phyloP scores from a whole-genome alignment of 192 early-diverging fungal genomes.

The Umbelopsis sp. region DNA sequence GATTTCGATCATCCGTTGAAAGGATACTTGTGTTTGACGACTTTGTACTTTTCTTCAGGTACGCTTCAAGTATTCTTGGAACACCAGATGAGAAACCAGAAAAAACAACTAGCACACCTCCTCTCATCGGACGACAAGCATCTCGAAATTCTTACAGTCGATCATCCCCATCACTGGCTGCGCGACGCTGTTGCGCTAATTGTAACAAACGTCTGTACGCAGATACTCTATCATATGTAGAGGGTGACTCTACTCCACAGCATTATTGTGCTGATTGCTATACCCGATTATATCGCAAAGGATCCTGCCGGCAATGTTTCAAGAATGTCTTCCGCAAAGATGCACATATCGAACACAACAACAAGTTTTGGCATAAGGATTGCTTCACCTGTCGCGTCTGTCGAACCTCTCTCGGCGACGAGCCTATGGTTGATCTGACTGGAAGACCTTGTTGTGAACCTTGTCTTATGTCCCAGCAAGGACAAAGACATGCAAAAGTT shows the following conservation, averaged over 20 bases:
- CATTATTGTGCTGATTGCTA: constrained; percentile 27
- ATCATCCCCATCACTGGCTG: constrained; percentile 9
- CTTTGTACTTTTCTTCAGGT: constrained; percentile 4
- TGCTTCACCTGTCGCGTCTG: constrained; percentile 53
- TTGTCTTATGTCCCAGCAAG: constrained; percentile 47
- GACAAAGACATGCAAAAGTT: constrained; percentile 15
- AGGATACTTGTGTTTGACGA: background rate
- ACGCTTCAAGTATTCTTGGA: constrained; percentile 20
- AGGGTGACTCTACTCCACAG: constrained; percentile 12
- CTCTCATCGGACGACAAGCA: background rate
- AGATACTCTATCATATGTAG: constrained; percentile 5
- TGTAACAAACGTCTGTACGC: constrained; percentile 19
- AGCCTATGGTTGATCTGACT: constrained; percentile 49
- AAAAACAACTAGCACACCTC: constrained; percentile 4
- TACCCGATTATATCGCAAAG: constrained; percentile 13
- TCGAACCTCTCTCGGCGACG: constrained; percentile 27
- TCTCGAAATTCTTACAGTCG: constrained; percentile 6
- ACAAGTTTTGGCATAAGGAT: constrained; percentile 28
- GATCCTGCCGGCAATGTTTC: constrained; percentile 11
- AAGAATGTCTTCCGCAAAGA: constrained; percentile 26
- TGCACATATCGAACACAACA: constrained; percentile 24
- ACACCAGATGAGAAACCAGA: constrained; percentile 16
- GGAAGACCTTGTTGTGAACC: constrained; percentile 52
- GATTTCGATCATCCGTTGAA: background rate
- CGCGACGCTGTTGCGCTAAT: background rate